A percentile compares a stretch with the other conserved stretches of the same genome.
These are phyloP conservation scores for Mariannaea sp. DNA, from an alignment of 2,329 filamentous ascomycete genomes.

Conservation along the genomic window DNA sequence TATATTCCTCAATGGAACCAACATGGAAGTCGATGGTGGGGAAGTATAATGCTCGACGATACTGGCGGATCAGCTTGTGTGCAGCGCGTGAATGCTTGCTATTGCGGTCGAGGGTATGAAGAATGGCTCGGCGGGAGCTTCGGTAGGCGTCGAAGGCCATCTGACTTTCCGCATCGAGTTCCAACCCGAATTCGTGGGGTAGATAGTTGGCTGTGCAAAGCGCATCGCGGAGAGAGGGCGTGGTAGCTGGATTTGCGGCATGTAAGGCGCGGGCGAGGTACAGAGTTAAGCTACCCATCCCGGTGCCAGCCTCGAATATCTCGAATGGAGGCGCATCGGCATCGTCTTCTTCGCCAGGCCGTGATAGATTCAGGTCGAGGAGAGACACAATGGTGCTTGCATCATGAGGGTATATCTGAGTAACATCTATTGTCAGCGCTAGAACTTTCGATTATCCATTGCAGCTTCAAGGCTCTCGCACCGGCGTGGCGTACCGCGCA, in stretches of 20 bases:
- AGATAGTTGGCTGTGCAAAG: conserved; percentile 36
- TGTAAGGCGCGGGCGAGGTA: conserved; percentile 77
- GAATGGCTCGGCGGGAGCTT: conserved; percentile 64
- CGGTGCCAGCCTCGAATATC: conserved; percentile 83
- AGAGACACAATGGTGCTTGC: conserved; percentile 76
- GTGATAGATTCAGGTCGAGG: conserved; percentile 71
- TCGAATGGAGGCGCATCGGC: conserved; percentile 60
- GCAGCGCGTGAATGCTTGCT: conserved; percentile 67
- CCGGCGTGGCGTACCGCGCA: conserved; percentile 73
- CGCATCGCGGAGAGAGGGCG: conserved; percentile 48
- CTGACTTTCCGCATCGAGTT: conserved; percentile 38
- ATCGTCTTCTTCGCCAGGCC: conserved; percentile 42
- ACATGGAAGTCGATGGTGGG: conserved; percentile 75
- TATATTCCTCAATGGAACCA: conserved; percentile 67
- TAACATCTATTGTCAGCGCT: not conserved
- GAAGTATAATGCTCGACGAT: conserved; percentile 71
- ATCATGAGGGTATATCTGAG: conserved; percentile 68
- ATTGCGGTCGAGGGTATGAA: conserved; percentile 75
- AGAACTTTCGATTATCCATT: not conserved
- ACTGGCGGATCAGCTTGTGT: conserved; percentile 66
- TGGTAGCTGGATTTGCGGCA: conserved; percentile 64
- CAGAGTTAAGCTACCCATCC: conserved; percentile 79
- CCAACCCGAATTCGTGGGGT: conserved; percentile 28
- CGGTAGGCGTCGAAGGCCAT: conserved; percentile 51
- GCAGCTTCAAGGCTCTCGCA: conserved; percentile 16